These are phyloP conservation scores for Thielaviopsis euricoi DNA, from an alignment of 2,329 filamentous ascomycete genomes.

Conservation along the genomic window DNA sequence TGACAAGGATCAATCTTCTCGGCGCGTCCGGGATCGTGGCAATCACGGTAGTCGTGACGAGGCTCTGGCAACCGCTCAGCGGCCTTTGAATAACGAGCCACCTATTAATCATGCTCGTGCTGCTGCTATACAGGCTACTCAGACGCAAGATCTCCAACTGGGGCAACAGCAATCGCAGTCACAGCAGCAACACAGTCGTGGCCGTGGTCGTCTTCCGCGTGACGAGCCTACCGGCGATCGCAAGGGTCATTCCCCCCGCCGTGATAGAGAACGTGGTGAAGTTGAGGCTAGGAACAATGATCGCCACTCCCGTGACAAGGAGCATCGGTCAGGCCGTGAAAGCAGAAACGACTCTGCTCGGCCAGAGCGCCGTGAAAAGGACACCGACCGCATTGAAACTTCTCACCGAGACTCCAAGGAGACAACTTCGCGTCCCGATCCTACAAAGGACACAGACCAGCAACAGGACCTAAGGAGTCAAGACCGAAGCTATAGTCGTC, in stretches of 20 bases:
- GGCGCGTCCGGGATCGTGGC: conserved; percentile 17
- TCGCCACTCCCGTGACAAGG: conserved; percentile 16
- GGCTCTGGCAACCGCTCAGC: conserved; percentile 14
- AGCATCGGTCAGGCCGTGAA: conserved; percentile 15
- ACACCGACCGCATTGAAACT: conserved; percentile 20
- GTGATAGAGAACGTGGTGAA: conserved; percentile 1
- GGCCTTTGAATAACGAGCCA: conserved; percentile 23
- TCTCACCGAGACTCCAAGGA: conserved; percentile 14
- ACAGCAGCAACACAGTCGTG: background rate
- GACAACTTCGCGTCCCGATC: conserved; percentile 1
- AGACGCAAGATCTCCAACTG: background rate
- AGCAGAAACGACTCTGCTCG: conserved; percentile 34
- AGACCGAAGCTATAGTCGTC: conserved; percentile 19
- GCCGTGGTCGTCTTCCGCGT: background rate
- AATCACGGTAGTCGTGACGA: conserved; percentile 14
- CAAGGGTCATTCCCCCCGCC: conserved; percentile 6
- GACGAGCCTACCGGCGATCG: conserved; percentile 7
- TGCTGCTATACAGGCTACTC: conserved; percentile 24
- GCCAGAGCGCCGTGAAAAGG: conserved; percentile 22
- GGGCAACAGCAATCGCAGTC: background rate
- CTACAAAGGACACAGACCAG: conserved; percentile 19
- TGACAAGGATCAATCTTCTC: conserved; percentile 10
- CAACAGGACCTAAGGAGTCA: conserved; percentile 36
- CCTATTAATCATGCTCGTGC: conserved; percentile 40
- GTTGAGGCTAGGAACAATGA: conserved; percentile 4